Conservation (phyloP, 1,139 yeast genomes). For the Geotrichum candidum region DNA sequence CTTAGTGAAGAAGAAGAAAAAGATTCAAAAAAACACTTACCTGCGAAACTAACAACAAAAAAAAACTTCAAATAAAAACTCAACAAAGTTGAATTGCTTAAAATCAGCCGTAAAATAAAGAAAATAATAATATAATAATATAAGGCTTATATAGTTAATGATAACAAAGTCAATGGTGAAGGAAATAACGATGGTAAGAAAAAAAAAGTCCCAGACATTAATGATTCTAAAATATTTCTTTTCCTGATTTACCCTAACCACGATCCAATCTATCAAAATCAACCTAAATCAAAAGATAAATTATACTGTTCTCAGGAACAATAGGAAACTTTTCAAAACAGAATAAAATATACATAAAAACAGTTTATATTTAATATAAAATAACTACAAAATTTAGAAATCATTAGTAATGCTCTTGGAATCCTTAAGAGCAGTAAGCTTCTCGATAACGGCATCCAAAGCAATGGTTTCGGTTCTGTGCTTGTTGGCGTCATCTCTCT, state of each 20-base stretch:
- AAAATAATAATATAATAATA: not conserved
- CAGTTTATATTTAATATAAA: not conserved
- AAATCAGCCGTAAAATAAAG: not conserved
- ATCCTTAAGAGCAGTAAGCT: constrained; percentile 47
- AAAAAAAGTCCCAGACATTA: no score
- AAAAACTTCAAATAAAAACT: not conserved
- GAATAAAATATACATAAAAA: not conserved
- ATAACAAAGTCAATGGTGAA: no score
- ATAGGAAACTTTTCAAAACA: not conserved
- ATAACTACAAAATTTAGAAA: constrained; percentile 7
- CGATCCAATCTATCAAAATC: not conserved
- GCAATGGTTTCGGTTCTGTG: constrained; percentile 80
- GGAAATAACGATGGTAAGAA: no score
- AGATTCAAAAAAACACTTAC: not conserved
- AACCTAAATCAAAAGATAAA: not conserved
- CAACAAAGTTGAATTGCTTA: not conserved
- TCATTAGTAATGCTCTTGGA: constrained; percentile 18
- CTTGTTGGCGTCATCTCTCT: constrained; percentile 79
- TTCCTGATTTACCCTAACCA: not conserved
- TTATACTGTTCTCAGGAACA: not conserved
- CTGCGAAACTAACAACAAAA: not conserved
- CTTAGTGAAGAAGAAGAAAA: not conserved
- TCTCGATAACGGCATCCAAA: constrained; percentile 62
- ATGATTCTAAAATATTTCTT: no score
- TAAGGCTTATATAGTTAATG: not conserved